These are phyloP conservation scores for Candida ovalis DNA, from an alignment of 805 yeast species.

Conservation along the genomic window DNA sequence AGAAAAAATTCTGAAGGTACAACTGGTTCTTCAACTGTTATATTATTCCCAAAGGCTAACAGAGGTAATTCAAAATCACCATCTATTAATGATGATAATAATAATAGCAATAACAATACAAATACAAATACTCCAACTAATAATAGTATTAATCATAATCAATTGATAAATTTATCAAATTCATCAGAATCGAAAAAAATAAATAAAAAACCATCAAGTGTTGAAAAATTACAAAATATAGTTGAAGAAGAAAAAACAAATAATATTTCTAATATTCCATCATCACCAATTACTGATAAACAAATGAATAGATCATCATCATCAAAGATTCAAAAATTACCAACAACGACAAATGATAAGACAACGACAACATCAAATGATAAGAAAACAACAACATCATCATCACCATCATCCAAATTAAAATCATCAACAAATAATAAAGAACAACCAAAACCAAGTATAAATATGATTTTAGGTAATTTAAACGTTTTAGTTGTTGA, in stretches of 20 bases:
- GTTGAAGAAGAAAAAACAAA: not conserved
- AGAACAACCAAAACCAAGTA: conserved; percentile 31
- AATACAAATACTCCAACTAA: too few relatives aligned
- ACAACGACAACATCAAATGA: too few relatives aligned
- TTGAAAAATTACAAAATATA: not conserved
- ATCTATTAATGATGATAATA: not conserved
- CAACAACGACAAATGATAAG: too few relatives aligned
- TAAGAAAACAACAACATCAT: too few relatives aligned
- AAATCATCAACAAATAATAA: not conserved
- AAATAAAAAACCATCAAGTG: not conserved
- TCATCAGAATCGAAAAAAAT: not conserved
- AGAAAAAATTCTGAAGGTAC: conserved; percentile 7
- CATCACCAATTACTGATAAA: not conserved
- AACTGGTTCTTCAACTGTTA: conserved; percentile 37
- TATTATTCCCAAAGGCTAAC: conserved; percentile 43
- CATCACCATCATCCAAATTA: not conserved
- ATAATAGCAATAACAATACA: not conserved
- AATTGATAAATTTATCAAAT: not conserved
- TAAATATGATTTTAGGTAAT: conserved; percentile 75
- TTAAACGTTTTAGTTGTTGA: conserved; percentile 91
- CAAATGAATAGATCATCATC: too few relatives aligned
- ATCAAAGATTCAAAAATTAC: too few relatives aligned
- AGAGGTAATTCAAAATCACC: conserved; percentile 20
- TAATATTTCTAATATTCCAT: too few relatives aligned
- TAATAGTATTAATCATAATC: not conserved